Conservation (phyloP, 1,284 basidiomycete genomes). For the Trichosporon inkin region DNA sequence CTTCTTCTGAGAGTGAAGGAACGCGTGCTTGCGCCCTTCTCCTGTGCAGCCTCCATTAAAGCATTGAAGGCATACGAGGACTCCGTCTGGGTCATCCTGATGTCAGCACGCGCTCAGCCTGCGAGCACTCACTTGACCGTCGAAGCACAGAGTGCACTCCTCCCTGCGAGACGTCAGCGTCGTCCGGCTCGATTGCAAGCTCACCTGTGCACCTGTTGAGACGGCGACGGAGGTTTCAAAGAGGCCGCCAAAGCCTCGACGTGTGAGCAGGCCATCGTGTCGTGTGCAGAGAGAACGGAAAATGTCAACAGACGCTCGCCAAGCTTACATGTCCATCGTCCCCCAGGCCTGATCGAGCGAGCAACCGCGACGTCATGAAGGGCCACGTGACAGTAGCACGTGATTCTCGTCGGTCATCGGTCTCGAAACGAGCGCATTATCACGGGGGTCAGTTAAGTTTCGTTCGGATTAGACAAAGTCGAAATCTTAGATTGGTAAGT, state of each 20-base stretch:
- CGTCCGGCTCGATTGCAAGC: conserved; percentile 14
- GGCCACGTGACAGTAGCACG: neutral
- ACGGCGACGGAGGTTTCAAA: conserved; percentile 35
- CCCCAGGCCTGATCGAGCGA: neutral
- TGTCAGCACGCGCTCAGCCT: conserved; percentile 10
- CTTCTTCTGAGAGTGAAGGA: conserved; percentile 64
- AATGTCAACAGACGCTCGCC: neutral
- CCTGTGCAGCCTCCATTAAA: conserved; percentile 84
- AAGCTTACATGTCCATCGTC: neutral
- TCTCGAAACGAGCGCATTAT: too few relatives aligned
- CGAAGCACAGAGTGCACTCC: conserved; percentile 81
- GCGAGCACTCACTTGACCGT: conserved; percentile 65
- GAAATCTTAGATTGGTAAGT: too few relatives aligned
- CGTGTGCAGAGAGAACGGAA: neutral
- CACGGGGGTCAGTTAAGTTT: too few relatives aligned
- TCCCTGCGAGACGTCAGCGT: conserved; percentile 33
- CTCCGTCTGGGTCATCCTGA: conserved; percentile 68
- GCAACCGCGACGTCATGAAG: neutral
- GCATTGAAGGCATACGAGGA: conserved; percentile 86
- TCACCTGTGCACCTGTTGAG: conserved; percentile 49
- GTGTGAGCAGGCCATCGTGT: conserved; percentile 35
- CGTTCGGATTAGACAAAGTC: too few relatives aligned
- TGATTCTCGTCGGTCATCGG: too few relatives aligned
- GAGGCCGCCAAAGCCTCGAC: conserved; percentile 25
- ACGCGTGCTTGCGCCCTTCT: conserved; percentile 62